These are phyloP conservation scores for Lavandula angustifolia DNA, from an alignment of 257 asterid genomes.

Conservation along the genomic window DNA sequence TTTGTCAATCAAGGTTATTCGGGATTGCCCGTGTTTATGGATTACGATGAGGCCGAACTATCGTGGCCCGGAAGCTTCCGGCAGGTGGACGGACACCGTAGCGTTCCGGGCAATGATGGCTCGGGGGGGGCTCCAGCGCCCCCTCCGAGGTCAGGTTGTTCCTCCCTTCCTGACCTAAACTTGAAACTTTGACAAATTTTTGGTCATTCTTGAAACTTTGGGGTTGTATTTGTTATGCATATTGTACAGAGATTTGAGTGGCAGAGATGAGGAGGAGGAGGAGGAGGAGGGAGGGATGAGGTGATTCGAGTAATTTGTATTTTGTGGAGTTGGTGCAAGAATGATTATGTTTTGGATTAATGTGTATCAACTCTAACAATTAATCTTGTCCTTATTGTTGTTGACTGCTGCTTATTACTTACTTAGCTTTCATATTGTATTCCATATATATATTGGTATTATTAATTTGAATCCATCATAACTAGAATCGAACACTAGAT, in stretches of 20 bases:
- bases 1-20: constrained; percentile 63
- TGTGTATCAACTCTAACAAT: too few species aligned
- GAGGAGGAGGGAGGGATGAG: background rate
- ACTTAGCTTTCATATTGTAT: too few species aligned
- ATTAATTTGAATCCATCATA: too few species aligned
- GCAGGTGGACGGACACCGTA: constrained; percentile 50
- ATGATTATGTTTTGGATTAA: too few species aligned
- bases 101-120: constrained; percentile 30
- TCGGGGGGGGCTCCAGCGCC: constrained; percentile 46
- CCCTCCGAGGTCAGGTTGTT: constrained; percentile 46
- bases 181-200: background rate
- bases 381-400: too few species aligned
- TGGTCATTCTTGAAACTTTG: constrained; percentile 8
- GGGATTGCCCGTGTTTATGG: constrained; percentile 59
- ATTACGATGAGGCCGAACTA: constrained; percentile 61
- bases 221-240: constrained; percentile 20
- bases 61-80: constrained; percentile 93
- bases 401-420: too few species aligned
- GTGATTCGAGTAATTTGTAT: constrained; percentile 7
- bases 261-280: background rate
- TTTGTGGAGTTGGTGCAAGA: background rate
- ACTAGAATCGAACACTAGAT: too few species aligned
- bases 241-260: constrained; percentile 45
- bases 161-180: constrained; percentile 35
- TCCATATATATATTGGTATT: too few species aligned